Evolutionary conservation across 2,329 filamentous ascomycete genomes (phyloP), one percentile per base, ranked within the genome.

Genomic region (Pseudogymnoascus sp.): DNA sequence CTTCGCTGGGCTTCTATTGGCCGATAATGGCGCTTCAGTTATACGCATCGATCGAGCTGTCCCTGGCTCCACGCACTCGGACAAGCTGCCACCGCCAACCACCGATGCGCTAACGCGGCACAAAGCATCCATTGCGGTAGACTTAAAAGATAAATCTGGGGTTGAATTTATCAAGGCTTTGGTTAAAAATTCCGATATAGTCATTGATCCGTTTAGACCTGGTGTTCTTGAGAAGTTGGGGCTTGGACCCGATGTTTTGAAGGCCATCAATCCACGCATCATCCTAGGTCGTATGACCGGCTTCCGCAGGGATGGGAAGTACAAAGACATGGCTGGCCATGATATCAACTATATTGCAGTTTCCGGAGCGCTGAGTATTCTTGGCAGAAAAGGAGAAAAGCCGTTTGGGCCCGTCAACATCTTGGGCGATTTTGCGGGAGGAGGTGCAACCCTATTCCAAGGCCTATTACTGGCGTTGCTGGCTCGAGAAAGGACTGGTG

Each of bases 341-440:
- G 93, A 97, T 74, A 96, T 97, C 75, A 97, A 98, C 73, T 98
- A 98, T 76, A 88, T 98, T 43, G 91, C 93, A 59, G 90, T 96
- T 0, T 89, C 89, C 0, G 93, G 93, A 0, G 88, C 89, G 0
- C 77, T 98, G 28, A 82, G 83, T 0, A 80, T 96, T 76, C 83
- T 98, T 2, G 93, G 93, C 0, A 80, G 89, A 0, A 78, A 79
- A 28, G 82, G 81, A 14, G 84, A 88, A 71, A 86, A 84, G 67
- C 93, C 93, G 0, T 87, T 89, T 65, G 83, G 93, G 16, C 95
- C 95, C 0, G 85, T 80, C 5, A 98, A 98, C 71, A 82, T 98
- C 16, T 78, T 98, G 1, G 93, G 86, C 0, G 93, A 98, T 74
- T 98, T 98, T 68, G 95, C 90, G 0, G 93, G 92, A 33, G 93